These are phyloP conservation scores for Neurospora sp. DNA, from an alignment of 495 filamentous ascomycete species.

Conservation along the genomic window DNA sequence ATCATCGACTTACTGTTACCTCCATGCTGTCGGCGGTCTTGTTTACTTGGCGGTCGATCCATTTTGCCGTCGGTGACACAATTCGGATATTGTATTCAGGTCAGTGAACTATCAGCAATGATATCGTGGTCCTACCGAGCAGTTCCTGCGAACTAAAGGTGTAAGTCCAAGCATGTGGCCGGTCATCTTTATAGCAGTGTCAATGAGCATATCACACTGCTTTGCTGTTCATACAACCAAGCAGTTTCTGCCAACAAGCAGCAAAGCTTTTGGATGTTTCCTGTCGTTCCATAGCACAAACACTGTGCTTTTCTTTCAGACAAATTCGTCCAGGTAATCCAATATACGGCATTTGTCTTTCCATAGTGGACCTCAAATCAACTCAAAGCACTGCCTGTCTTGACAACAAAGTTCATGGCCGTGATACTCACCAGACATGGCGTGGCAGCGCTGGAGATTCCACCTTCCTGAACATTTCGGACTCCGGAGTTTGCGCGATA, in stretches of 20 bases:
- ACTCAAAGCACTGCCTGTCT: not conserved
- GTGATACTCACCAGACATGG: not conserved
- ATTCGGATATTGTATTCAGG: not conserved
- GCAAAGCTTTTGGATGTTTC: not conserved
- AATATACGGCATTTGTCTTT: not conserved
- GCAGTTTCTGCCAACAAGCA: not conserved
- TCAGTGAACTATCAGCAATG: not conserved
- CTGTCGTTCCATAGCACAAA: not conserved
- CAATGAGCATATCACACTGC: not conserved
- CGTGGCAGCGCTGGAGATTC: not conserved
- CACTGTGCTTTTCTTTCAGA: not conserved
- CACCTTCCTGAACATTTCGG: not conserved
- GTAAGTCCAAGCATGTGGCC: not conserved
- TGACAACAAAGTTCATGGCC: not conserved
- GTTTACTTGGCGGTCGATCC: not conserved
- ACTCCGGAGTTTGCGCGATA: not conserved
- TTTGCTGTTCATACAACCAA: not conserved
- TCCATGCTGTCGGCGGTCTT: not conserved
- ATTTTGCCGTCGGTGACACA: not conserved
- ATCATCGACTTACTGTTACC: not conserved
- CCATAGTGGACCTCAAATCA: not conserved
- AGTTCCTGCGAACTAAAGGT: not conserved
- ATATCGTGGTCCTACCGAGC: not conserved
- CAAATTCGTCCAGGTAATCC: not conserved
- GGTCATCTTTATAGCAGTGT: not conserved